Evolutionary conservation across 805 yeast species (phyloP), one percentile per base, ranked within the genome.

Genomic region (Metschnikowia kunwiensis): DNA sequence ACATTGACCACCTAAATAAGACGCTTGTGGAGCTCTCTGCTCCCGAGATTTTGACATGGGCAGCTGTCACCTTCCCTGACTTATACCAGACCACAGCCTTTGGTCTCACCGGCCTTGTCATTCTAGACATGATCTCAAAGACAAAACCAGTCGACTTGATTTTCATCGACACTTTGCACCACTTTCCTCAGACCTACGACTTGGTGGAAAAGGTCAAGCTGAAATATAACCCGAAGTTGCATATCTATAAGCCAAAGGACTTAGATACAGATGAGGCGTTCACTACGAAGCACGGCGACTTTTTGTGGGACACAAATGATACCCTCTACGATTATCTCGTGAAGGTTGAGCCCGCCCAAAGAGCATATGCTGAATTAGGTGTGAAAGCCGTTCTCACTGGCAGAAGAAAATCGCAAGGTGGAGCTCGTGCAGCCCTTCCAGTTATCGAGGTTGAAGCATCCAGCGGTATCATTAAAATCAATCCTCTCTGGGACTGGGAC

Each of bases 301-400:
- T 74, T 31, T 60, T 91, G 21, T 91, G 97, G 96, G 88, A 85
- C 34, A 72, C 66, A 1, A 83, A 89, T 53, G 97, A 91, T 34
- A 66, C 76, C 24, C 72, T 74, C 48, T 91, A 91, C 54, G 97
- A 91, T 56, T 91, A 70, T 53, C 61, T 86, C 30, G 96, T 81
- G 18, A 91, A 91, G 61, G 97, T 88, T 9, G 97, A 91, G 58
- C 97, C 97, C 5, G 77, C 87, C 7, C 82, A 82, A 51, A 68
- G 96, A 34, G 95, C 96, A 0, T 89, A 89, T 57, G 63, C 68
- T 27, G 82, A 81, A 22, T 65, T 88, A 24, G 65, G 68, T 4
- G 87, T 87, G n/a, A 71, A 72, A 46, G 96, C 93, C 0, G 96
- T 87, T 4, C 75, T 91, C 49, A 91, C 97, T 0, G 97, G 97